Evolutionary conservation across 495 filamentous ascomycete genomes (phyloP), one percentile per base, ranked within the genome.

Genomic region (Penicillium turbatum): DNA sequence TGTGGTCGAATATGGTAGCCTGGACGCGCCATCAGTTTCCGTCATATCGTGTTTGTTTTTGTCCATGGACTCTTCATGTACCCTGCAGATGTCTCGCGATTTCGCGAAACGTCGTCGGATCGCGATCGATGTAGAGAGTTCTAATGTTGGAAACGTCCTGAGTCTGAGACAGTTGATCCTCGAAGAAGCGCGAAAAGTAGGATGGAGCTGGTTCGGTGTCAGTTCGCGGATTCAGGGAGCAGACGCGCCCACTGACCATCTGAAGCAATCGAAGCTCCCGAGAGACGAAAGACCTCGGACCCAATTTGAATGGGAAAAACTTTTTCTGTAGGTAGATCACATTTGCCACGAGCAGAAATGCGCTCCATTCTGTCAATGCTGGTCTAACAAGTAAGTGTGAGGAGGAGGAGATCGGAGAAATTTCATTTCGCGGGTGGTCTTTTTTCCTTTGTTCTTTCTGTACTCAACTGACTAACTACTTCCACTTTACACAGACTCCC

Each of bases 271-370:
- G 90, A 95, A 15, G 92, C 92, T n/a, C 92, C 92, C 0, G 91
- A 96, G 36, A 97, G 79, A 62, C 88, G 86, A 70, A 97, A 97
- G 38, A 96, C 71, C 71, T 95, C 86, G 8, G 86, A 87, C 32
- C 92, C 92, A 54, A 97, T 92, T 73, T 97, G 92, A 52, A 97
- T 92, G 3, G 92, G 85, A 65, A 96, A 97, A 3, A 96, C 85
- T 69, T 86, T 86, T 39, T 82, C 82, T 5, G 66, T 59, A 6
- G 83, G 83, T 5, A 86, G 54, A 11, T 12, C 16, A 13, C 47
- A 49, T 29, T 37, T 49, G 26, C 26, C 5, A 15, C 19, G 11
- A 27, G 21, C 16, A 7, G 19, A 17, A 13, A 52, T 63, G 57
- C 64, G 69, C 10, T 56, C 42, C 34, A 51, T 51, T 16, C 3